Base-by-base conservation (phyloP, 2,329 filamentous ascomycete species). In the Fusarium sp. region DNA sequence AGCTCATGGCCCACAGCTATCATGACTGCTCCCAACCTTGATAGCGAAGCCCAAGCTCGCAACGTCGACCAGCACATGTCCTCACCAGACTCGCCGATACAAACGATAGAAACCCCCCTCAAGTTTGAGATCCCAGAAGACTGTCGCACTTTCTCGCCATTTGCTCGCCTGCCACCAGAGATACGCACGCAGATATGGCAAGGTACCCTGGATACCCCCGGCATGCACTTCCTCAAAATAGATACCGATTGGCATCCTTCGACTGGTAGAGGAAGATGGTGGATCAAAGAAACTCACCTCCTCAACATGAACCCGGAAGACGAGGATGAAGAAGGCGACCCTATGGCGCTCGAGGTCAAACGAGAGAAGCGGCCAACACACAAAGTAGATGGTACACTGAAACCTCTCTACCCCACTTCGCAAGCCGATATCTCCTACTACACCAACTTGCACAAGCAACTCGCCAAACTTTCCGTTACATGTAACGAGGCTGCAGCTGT, bases 171-270 rank as follows among this genome's bases (percentile, higher is more conserved):
- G n/a, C 79, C 79, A 2, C 59, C 74, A 4, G 79, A 80, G 55
- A 72, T 80, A 10, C 78, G 79, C 31, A 70, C 76, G 30, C 72
- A 76, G 37, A 78, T 80, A 54, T 80, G 79, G 79, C 74, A 74
- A 38, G 45, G 52, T 20, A 73, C 75, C 23, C 59, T 80, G 11
- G 62, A 72, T 3, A 70, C 75, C 11, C 77, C 78, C 1, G 79
- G 79, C 28, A 76, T 80, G 69, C 76, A 79, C 40, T 80, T 79
- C 40, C 67, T 80, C 57, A 76, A 73, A 53, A 66, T 79, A 8
- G 58, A 75, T 13, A 66, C 67, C 8, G 51, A 58, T 9, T 72
- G 70, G 18, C 53, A 65, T 9, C 42, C 62, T 10, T 42, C 54
- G 8, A 56, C 60, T 28, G 51, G 58, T 4, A 31, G 26, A 36